Conservation (phyloP, 2,329 filamentous ascomycete genomes). For the Fusarium albosuccineum region DNA sequence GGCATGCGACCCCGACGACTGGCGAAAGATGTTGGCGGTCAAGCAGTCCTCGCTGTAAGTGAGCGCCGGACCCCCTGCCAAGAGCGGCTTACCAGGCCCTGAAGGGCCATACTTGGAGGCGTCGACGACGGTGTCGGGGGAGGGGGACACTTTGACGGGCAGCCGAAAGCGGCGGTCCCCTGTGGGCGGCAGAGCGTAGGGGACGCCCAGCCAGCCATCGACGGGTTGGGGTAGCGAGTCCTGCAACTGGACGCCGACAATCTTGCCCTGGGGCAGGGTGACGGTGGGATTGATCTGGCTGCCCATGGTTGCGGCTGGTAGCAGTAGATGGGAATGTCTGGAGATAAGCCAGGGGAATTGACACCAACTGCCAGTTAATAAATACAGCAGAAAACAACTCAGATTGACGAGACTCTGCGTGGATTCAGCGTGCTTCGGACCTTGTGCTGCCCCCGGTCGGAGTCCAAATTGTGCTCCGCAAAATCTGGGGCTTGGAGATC, state of each 20-base stretch:
- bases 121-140: conserved; percentile 47
- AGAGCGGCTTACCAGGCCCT: conserved; percentile 41
- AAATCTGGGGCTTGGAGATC: background rate
- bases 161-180: conserved; percentile 61
- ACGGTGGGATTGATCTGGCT: conserved; percentile 32
- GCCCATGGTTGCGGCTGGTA: conserved; percentile 22
- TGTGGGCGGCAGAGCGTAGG: conserved; percentile 61
- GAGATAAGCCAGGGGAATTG: background rate
- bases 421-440: background rate
- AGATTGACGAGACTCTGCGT: background rate
- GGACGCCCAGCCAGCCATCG: conserved; percentile 62
- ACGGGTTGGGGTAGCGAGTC: conserved; percentile 45
- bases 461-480: conserved; percentile 26
- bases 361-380: background rate
- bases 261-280: conserved; percentile 38
- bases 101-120: conserved; percentile 55
- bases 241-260: conserved; percentile 34
- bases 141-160: conserved; percentile 46
- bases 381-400: background rate
- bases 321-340: background rate
- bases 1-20: conserved; percentile 43
- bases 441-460: conserved; percentile 11
- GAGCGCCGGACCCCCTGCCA: conserved; percentile 40
- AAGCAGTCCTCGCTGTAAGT: conserved; percentile 66
- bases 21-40: conserved; percentile 65